Evolutionary conservation across 768 basidiomycete species (phyloP).

Genomic region (Amanita thiersii): DNA sequence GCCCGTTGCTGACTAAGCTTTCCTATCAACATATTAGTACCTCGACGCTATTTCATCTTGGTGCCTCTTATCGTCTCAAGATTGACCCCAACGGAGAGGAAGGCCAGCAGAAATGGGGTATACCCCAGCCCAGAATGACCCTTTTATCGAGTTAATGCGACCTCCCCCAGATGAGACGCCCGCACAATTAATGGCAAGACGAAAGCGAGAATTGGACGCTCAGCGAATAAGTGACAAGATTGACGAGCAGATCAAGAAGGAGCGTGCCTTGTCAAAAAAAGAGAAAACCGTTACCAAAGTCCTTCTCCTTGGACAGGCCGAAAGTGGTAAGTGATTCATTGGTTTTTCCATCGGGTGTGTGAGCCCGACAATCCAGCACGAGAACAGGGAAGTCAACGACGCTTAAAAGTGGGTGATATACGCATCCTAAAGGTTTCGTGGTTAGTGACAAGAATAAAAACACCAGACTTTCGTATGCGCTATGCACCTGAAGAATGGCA

Average conservation of each 20-base stretch:
- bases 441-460: conserved; percentile 7
- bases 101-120: conserved; percentile 22
- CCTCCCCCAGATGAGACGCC: conserved; percentile 48
- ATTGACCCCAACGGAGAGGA: conserved; percentile 11
- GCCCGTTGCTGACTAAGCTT: no score
- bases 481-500: conserved; percentile 58
- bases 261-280: conserved; percentile 34
- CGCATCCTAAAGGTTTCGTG: conserved; percentile 2
- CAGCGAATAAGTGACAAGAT: conserved; percentile 46
- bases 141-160: conserved; percentile 36
- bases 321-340: conserved; percentile 42
- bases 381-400: conserved; percentile 60
- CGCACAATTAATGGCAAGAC: conserved; percentile 37
- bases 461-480: conserved; percentile 63
- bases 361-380: conserved; percentile 3
- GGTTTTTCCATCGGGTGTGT: conserved; percentile 2
- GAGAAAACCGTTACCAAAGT: conserved; percentile 44
- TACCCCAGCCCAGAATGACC: conserved; percentile 28
- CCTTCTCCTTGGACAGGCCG: conserved; percentile 56
- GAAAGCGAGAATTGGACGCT: conserved; percentile 38
- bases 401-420: conserved; percentile 43
- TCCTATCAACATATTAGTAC: no score
- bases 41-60: background rate
- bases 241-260: conserved; percentile 49
- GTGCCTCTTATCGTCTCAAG: conserved; percentile 2